Conservation (phyloP, 225 moss, liverwort and hornwort species). For the Ulota crispa region DNA sequence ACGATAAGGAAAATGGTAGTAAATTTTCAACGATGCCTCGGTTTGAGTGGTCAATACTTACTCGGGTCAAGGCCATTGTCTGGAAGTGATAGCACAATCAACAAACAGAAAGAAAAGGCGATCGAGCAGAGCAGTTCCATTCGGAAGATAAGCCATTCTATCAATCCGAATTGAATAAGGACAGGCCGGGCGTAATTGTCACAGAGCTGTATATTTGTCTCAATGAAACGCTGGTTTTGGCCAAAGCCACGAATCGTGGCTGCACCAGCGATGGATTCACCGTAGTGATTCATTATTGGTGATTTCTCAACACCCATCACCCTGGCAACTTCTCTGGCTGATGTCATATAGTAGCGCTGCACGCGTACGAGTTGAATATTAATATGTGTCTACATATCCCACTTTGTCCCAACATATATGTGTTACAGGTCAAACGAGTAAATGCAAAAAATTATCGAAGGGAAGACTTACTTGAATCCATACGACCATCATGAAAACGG, state of each 20-base stretch:
- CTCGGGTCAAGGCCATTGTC: constrained; percentile 65
- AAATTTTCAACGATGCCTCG: not conserved
- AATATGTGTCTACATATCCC: not conserved
- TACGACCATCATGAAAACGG: constrained; percentile 45
- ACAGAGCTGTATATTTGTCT: constrained; percentile 62
- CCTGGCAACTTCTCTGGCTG: constrained; percentile 78
- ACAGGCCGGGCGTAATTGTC: constrained; percentile 63
- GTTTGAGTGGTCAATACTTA: constrained; percentile 28
- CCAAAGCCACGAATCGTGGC: constrained; percentile 85
- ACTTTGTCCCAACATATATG: not conserved
- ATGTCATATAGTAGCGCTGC: constrained; percentile 89
- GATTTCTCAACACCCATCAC: constrained; percentile 68
- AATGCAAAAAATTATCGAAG: not conserved
- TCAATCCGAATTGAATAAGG: constrained; percentile 66
- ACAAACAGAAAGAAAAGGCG: constrained; percentile 64
- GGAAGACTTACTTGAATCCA: constrained; percentile 62
- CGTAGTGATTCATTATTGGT: constrained; percentile 90
- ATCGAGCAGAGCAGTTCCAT: constrained; percentile 70
- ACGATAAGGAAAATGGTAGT: no score
- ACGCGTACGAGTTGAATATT: constrained; percentile 2
- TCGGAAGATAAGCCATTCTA: constrained; percentile 86
- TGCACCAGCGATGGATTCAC: constrained; percentile 88
- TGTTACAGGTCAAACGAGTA: not conserved
- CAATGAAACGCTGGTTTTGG: constrained; percentile 68
- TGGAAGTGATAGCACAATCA: constrained; percentile 56